Percentiles rank a stretch among this genome's conserved stretches.
Conservation (phyloP, 331 rosid genomes). For the Malus hybrid region DNA sequence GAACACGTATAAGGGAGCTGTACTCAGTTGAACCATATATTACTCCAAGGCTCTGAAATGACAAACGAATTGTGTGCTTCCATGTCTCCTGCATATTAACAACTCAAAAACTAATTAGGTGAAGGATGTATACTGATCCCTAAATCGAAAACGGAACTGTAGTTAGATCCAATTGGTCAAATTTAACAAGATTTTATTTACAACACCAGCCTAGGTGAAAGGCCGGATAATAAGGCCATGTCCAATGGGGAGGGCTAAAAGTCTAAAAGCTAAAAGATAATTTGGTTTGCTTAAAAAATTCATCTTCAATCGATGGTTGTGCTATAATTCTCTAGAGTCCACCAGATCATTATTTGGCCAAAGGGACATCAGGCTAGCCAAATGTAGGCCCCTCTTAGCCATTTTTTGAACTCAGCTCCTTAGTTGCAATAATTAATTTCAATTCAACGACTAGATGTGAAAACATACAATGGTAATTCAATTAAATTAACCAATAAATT, state of each 20-base stretch:
- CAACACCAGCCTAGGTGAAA: neutral
- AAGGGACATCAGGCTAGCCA: no score
- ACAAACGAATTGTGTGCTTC: constrained; percentile 53
- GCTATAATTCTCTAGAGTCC: no score
- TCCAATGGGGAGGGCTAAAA: no score
- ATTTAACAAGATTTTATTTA: neutral
- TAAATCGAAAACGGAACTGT: neutral
- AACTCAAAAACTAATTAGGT: neutral
- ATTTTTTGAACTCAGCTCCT: no score
- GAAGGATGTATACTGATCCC: neutral
- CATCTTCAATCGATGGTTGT: fast-evolving
- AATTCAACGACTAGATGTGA: no score
- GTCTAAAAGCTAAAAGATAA: no score
- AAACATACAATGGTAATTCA: no score
- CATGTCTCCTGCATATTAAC: constrained; percentile 45
- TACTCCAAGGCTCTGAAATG: constrained; percentile 76
- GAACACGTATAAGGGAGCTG: constrained; percentile 71
- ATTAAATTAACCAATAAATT: no score
- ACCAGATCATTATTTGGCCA: no score
- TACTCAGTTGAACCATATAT: constrained; percentile 70
- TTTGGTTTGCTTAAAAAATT: no score
- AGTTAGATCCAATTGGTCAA: neutral
- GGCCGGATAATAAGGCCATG: neutral
- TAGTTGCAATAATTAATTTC: no score
- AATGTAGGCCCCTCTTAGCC: no score